A percentile compares a stretch with the other conserved stretches of the same genome.
These are phyloP conservation scores for Entonaema liquescens DNA, from an alignment of 495 filamentous ascomycete species.

Conservation along the genomic window DNA sequence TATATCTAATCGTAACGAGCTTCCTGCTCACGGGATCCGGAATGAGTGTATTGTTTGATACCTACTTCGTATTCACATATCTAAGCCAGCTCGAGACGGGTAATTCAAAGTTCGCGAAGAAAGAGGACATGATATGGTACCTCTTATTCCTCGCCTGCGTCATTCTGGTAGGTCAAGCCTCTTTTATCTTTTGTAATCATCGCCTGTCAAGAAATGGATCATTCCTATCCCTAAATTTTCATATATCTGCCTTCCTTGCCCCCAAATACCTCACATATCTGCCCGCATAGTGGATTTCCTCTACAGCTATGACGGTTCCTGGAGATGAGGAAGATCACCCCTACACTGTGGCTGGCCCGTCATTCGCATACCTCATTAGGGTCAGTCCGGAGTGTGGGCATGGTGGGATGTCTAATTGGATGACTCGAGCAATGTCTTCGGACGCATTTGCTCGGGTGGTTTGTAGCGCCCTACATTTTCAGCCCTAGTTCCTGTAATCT, in stretches of 20 bases:
- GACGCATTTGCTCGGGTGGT: slow-evolving; percentile 73
- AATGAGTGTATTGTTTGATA: slow-evolving; percentile 77
- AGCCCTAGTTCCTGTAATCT: slow-evolving; percentile 4
- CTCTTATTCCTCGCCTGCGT: slow-evolving; percentile 53
- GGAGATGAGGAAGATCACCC: slow-evolving; percentile 96
- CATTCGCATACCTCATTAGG: slow-evolving; percentile 83
- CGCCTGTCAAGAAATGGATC: not conserved
- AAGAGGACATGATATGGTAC: slow-evolving; percentile 61
- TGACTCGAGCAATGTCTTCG: slow-evolving; percentile 71
- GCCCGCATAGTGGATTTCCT: slow-evolving; percentile 86
- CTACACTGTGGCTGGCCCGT: slow-evolving; percentile 74
- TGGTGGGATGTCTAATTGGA: slow-evolving; percentile 91
- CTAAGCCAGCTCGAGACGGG: slow-evolving; percentile 54
- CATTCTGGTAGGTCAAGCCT: slow-evolving; percentile 54
- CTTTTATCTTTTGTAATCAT: slow-evolving; percentile 12
- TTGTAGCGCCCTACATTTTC: slow-evolving; percentile 85
- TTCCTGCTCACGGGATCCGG: slow-evolving; percentile 75
- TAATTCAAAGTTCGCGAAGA: slow-evolving; percentile 53
- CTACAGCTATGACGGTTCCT: slow-evolving; percentile 91
- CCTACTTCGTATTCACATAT: slow-evolving; percentile 70
- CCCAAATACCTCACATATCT: slow-evolving; percentile 82
- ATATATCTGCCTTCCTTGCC: not conserved
- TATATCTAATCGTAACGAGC: slow-evolving; percentile 66
- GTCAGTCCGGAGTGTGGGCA: slow-evolving; percentile 77
- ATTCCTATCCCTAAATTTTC: slow-evolving; percentile 3